Evolutionary conservation across 352 stramenopile species (phyloP), one percentile per base, ranked within the genome.

Genomic region (Pseudoperonospora humuli): DNA sequence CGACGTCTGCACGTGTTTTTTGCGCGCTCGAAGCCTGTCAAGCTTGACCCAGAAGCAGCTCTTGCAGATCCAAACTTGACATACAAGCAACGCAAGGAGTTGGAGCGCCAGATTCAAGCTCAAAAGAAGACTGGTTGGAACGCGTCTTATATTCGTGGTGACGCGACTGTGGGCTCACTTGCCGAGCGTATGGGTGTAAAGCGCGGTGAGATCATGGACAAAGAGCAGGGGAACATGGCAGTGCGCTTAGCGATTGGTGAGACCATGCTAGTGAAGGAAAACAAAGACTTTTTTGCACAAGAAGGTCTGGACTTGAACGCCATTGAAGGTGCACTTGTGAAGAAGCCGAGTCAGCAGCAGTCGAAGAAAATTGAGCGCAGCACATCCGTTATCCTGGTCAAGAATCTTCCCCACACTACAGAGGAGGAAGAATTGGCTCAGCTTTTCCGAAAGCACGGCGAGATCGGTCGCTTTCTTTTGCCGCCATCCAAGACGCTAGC

Each of bases 251-350:
- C 96, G 27, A 86, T 99, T 50, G 95, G 84, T 29, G 96, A 99
- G 69, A 98, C 96, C 17, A 94, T 97, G 55, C 78, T 99, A 13
- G 90, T 99, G 32, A 86, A 97, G 62, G 95, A 99, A 50, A 99
- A 98, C 74, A 95, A 97, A 54, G 70, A 97, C 34, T 99, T 97
- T 54, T 98, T 99, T 55, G 71, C 83, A 6, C 64, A 90, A 7
- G 69, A 98, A 66, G 94, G 94, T 26, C 80, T 99, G 20, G 86
- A 98, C 50, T 66, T 99, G 36, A 82, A 95, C 20, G 85, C 82
- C 15, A 83, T 98, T 58, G 92, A 98, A 51, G 76, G 77, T 24
- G 66, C 75, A 11, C 62, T 95, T 11, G 57, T 78, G 21, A 82
- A 86, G 50, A 73, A 75, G 29, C 52, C 54, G 17, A 62, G 42